These are phyloP conservation scores for Aspergillus quadricinctus DNA, from an alignment of 2,329 filamentous ascomycete genomes.

Conservation along the genomic window DNA sequence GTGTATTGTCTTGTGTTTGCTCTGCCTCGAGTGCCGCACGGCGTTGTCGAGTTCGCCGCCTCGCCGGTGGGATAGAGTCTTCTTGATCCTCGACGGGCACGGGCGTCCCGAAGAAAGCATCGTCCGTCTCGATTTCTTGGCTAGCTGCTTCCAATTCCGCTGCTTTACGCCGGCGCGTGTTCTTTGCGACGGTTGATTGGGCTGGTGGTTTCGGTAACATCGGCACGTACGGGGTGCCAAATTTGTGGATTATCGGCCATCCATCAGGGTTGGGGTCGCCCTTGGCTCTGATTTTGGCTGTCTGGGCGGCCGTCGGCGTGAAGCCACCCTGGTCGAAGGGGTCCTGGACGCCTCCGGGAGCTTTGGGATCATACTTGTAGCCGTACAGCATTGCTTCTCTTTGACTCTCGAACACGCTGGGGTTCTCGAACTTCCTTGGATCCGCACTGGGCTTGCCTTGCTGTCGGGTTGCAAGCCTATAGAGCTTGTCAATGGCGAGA, in stretches of 20 bases:
- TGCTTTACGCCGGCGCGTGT: slow-evolving; percentile 36
- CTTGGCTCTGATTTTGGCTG: slow-evolving; percentile 36
- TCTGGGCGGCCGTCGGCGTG: slow-evolving; percentile 40
- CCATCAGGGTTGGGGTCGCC: slow-evolving; percentile 39
- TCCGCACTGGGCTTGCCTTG: slow-evolving; percentile 47
- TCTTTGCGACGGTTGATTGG: slow-evolving; percentile 24
- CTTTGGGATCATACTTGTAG: slow-evolving; percentile 53
- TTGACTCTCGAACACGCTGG: slow-evolving; percentile 53
- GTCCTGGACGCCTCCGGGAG: slow-evolving; percentile 49
- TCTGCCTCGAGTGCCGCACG: slow-evolving; percentile 20
- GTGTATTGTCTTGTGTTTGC: slow-evolving; percentile 10
- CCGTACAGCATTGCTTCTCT: slow-evolving; percentile 60
- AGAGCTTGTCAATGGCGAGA: slow-evolving; percentile 47
- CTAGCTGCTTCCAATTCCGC: slow-evolving; percentile 30
- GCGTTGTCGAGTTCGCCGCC: slow-evolving; percentile 32
- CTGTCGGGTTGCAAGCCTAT: slow-evolving; percentile 45
- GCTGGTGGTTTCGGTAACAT: slow-evolving; percentile 30
- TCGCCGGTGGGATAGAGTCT: slow-evolving; percentile 21
- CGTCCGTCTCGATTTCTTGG: slow-evolving; percentile 25
- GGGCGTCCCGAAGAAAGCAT: slow-evolving; percentile 22
- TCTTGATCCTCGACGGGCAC: slow-evolving; percentile 25
- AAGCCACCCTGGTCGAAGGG: slow-evolving; percentile 52
- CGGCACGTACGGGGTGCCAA: slow-evolving; percentile 36
- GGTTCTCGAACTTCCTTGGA: slow-evolving; percentile 49
- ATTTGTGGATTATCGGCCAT: slow-evolving; percentile 34